Evolutionary conservation across 176 grass and related monocot genomes (phyloP), one percentile per base, ranked within the genome.

Genomic region (Carex pumila): DNA sequence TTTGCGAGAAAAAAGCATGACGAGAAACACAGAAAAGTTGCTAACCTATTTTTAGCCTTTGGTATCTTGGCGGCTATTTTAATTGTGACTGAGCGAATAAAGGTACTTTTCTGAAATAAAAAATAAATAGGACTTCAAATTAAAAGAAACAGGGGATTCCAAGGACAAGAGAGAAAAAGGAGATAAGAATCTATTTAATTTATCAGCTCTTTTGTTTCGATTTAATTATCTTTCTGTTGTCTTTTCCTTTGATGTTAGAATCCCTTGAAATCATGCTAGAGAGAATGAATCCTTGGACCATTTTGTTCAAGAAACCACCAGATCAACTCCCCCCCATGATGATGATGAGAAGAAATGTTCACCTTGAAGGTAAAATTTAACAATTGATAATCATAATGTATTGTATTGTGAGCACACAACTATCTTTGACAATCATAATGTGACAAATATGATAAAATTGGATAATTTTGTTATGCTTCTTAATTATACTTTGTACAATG

Each of bases 341-440:
- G 30, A 75, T 75, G 71, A 75, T 12, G 71, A 75, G 21, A 13
- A 75, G 21, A 75, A 75, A 75, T 75, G n/a, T 29, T 3, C 71
- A 75, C 29, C 71, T 75, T 75, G 71, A 75, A 75, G 71, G 71
- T 75, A 75, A 15, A 31, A 30, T 29, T 75, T 54, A 53, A 30
- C 45, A 73, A 49, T 21, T 47, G 3, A 6, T 41, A 4, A 4
- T 25, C 45, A 59, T 36, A 36, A 39, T 58, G 6, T 0, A 58
- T 58, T 58, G 55, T 61, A 49, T n/a, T 61, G n/a, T 22, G 59
- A 67, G 5, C 65, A 36, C 64, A 52, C 9, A 75, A 12, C 14
- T 53, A 53, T 75, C 71, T 47, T 72, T 72, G 69, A 22, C 70
- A 73, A 12, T 22, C 7, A 31, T 19, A 60, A 60, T 12, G 21